Evolutionary conservation across 2,329 filamentous ascomycete species (phyloP).

Genomic region (Aspergillus udagawae): DNA sequence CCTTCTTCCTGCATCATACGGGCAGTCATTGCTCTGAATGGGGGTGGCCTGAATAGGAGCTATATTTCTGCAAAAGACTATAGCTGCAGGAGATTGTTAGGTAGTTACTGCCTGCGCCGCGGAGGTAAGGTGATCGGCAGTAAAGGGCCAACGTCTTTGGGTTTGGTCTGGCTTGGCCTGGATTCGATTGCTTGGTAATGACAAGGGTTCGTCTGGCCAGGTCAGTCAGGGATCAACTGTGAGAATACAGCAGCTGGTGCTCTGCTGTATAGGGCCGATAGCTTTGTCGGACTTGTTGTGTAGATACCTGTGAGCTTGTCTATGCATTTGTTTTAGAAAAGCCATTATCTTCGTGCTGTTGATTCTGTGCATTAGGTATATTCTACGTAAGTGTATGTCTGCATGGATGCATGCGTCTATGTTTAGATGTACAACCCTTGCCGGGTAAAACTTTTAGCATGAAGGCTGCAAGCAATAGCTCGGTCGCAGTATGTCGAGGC

Average conservation of each 20-base stretch:
- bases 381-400: neutral
- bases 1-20: neutral
- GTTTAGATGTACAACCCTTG: neutral
- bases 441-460: neutral
- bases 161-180: neutral
- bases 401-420: neutral
- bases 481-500: constrained; percentile 1
- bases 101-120: neutral
- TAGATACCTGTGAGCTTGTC: too few relatives aligned
- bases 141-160: neutral
- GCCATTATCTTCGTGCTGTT: neutral
- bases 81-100: neutral
- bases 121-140: neutral
- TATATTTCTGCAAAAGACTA: neutral
- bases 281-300: neutral
- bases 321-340: neutral
- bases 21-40: neutral
- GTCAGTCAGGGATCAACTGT: too few relatives aligned
- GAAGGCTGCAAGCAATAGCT: neutral
- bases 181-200: neutral
- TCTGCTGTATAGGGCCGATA: neutral
- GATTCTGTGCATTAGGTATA: neutral
- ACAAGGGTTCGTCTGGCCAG: neutral
- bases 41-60: neutral
- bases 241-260: neutral